Conservation (phyloP, 768 basidiomycete genomes). For the Pisolithus albus region DNA sequence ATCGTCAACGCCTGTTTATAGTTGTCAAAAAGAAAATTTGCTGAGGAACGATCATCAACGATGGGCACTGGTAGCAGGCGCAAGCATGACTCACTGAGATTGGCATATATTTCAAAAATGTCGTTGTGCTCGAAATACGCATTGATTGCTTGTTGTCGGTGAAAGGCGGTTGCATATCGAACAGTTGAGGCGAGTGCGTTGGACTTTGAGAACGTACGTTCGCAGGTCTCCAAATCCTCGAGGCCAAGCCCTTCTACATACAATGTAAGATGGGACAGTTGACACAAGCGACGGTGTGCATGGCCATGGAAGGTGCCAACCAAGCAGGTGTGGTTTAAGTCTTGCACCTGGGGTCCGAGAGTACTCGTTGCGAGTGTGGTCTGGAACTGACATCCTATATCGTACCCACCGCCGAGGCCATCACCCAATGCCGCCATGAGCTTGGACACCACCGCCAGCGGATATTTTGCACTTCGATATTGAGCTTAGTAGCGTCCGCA, state of each 20-base stretch:
- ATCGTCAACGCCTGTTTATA: constrained; percentile 22
- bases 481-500: too few relatives aligned
- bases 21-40: constrained; percentile 14
- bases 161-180: constrained; percentile 11
- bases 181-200: constrained; percentile 9
- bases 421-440: constrained; percentile 5
- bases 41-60: background rate
- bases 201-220: constrained; percentile 13
- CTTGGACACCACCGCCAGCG: constrained; percentile 7
- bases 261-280: constrained; percentile 12
- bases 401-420: constrained; percentile 11
- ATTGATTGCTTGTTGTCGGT: constrained; percentile 13
- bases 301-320: constrained; percentile 17
- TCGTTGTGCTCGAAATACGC: background rate
- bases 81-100: background rate
- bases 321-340: constrained; percentile 1
- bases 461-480: constrained; percentile 15
- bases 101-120: background rate
- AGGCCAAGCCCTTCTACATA: constrained; percentile 13
- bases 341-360: background rate
- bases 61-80: background rate
- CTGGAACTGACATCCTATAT: constrained; percentile 17
- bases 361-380: constrained; percentile 9
- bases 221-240: constrained; percentile 16
- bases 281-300: constrained; percentile 14